These are phyloP conservation scores for Sordariomycetes sp. DNA, from an alignment of 2,329 filamentous ascomycete species.

Conservation along the genomic window DNA sequence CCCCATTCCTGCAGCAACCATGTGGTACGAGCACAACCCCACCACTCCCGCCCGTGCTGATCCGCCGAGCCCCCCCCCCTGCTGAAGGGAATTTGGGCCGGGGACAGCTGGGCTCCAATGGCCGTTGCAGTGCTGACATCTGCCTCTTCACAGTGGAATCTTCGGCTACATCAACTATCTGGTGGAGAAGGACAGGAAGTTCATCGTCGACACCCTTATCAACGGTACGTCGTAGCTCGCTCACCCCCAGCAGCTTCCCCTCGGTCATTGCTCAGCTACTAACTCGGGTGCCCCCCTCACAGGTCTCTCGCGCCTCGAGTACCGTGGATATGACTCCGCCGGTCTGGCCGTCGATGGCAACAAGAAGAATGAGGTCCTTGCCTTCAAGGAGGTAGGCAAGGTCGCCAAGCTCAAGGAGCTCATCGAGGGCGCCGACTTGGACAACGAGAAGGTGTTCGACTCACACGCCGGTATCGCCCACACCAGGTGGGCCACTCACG, in stretches of 20 bases:
- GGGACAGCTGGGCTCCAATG: background rate
- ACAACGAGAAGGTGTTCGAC: conserved; percentile 89
- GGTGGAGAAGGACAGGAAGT: conserved; percentile 96
- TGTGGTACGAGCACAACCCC: conserved; percentile 10
- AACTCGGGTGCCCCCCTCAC: conserved; percentile 6
- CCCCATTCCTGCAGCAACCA: conserved; percentile 6
- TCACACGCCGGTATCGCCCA: conserved; percentile 98
- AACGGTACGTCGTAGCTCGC: conserved; percentile 57
- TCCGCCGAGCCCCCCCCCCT: background rate
- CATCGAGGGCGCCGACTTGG: conserved; percentile 72
- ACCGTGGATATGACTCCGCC: conserved; percentile 96
- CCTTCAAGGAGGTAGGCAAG: conserved; percentile 99
- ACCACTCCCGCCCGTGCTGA: background rate
- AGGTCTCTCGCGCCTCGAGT: conserved; percentile 94
- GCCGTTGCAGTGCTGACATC: conserved; percentile 7
- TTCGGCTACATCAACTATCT: conserved; percentile 99
- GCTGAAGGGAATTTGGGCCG: background rate
- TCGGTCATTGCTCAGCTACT: background rate
- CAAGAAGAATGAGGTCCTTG: conserved; percentile 96
- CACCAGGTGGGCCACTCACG: conserved; percentile 98
- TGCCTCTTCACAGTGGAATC: conserved; percentile 56
- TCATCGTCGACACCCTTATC: conserved; percentile 89
- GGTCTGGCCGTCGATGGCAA: conserved; percentile 93
- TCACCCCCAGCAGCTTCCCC: background rate
- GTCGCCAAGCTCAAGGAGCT: conserved; percentile 92